phyloP scores from a whole-genome alignment of 805 yeast species.

The Torulaspora quercuum region DNA sequence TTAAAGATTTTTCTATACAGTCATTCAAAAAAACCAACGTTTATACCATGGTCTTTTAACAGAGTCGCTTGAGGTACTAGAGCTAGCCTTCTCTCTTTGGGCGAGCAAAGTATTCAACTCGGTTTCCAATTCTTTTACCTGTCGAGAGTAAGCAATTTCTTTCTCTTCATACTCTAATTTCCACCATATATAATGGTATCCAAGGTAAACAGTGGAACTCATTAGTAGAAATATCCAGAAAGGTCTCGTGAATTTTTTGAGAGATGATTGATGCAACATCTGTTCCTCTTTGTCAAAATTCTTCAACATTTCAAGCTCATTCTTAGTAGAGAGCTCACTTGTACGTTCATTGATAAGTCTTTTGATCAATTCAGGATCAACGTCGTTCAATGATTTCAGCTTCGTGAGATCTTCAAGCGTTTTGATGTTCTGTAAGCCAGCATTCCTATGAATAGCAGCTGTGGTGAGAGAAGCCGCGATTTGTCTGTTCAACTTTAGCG shows the following conservation, averaged over 20 bases:
- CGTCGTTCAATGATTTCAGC: conserved; percentile 31
- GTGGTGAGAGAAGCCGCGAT: conserved; percentile 1
- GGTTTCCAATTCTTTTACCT: conserved; percentile 22
- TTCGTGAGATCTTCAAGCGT: conserved; percentile 35
- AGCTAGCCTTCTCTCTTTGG: conserved; percentile 1
- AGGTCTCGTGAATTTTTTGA: conserved; percentile 30
- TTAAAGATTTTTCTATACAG: conserved; percentile 3
- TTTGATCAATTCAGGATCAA: conserved; percentile 35
- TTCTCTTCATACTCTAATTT: conserved; percentile 28
- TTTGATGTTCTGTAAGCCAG: conserved; percentile 16
- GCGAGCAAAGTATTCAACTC: conserved; percentile 17
- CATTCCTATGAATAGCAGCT: conserved; percentile 1
- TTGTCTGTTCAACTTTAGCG: background rate
- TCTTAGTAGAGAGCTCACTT: conserved; percentile 28
- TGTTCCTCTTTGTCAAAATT: conserved; percentile 23
- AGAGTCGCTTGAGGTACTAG: background rate
- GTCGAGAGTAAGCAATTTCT: conserved; percentile 22
- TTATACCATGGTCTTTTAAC: conserved; percentile 17
- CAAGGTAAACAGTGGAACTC: conserved; percentile 33
- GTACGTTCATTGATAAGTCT: conserved; percentile 33
- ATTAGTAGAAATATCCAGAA: conserved; percentile 33
- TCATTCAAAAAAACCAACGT: conserved; percentile 19
- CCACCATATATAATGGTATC: conserved; percentile 33
- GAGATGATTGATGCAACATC: conserved; percentile 15
- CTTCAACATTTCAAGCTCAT: conserved; percentile 31